Percentiles rank a stretch among this genome's conserved stretches.
Evolutionary conservation across 148 eudicot species (phyloP).

Genomic region (Pharnaceum exiguum): DNA sequence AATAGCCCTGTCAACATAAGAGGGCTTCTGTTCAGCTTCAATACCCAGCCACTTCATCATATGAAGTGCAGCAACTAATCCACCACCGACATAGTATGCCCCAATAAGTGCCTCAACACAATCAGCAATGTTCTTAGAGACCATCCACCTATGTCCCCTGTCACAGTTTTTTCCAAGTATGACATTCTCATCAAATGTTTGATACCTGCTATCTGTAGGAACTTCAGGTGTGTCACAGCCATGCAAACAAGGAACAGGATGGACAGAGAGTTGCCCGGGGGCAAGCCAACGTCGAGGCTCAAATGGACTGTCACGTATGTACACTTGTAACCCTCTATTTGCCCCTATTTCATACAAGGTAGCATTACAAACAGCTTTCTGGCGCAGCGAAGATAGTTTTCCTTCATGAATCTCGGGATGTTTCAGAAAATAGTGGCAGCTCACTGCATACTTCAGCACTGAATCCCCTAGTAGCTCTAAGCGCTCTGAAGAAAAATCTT

Average conservation of each 20-base stretch:
- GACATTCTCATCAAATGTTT: conserved; percentile 39
- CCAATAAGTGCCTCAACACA: conserved; percentile 97
- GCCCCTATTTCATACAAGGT: conserved; percentile 68
- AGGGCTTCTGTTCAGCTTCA: conserved; percentile 45
- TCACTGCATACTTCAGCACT: conserved; percentile 71
- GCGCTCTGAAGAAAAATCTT: conserved; percentile 84
- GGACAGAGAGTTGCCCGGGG: conserved; percentile 76
- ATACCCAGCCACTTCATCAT: conserved; percentile 90
- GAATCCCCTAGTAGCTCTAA: conserved; percentile 97
- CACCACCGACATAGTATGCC: conserved; percentile 91
- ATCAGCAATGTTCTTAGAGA: conserved; percentile 78
- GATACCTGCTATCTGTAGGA: conserved; percentile 53
- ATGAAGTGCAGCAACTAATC: conserved; percentile 68
- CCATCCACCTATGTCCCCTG: conserved; percentile 93
- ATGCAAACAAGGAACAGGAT: conserved; percentile 71
- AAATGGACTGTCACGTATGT: conserved; percentile 84
- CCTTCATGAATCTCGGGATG: conserved; percentile 78
- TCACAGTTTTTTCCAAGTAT: conserved; percentile 74
- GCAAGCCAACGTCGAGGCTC: conserved; percentile 94
- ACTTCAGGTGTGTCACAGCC: conserved; percentile 58
- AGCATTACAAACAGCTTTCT: conserved; percentile 61
- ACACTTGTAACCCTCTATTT: conserved; percentile 57
- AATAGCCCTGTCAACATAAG: conserved; percentile 56
- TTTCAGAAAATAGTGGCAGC: conserved; percentile 71
- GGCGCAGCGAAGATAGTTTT: conserved; percentile 53